A percentile compares a stretch with the other conserved stretches of the same genome.
phyloP scores from a whole-genome alignment of 2,329 filamentous ascomycete species.

The Aureobasidium subglaciale region DNA sequence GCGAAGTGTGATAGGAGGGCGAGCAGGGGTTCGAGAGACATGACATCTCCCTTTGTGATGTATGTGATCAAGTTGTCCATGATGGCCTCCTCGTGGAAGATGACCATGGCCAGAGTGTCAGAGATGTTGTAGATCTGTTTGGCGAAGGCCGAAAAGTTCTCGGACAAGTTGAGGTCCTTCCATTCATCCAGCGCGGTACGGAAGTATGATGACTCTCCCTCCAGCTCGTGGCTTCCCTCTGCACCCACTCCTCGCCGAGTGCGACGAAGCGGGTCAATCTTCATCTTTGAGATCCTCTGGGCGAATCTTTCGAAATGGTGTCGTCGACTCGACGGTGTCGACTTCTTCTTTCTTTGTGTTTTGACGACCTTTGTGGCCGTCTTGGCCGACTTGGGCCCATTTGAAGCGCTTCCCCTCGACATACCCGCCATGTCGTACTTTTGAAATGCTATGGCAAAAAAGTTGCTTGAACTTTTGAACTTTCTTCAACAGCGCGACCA shows the following conservation, averaged over 20 bases:
- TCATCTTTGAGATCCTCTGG: constrained; percentile 81
- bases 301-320: constrained; percentile 91
- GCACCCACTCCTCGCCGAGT: constrained; percentile 48
- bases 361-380: constrained; percentile 36
- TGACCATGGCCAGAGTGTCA: constrained; percentile 84
- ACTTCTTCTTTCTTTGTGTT: constrained; percentile 54
- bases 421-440: constrained; percentile 35
- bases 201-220: constrained; percentile 79
- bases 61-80: constrained; percentile 69
- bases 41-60: constrained; percentile 68
- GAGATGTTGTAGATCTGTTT: constrained; percentile 68
- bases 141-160: constrained; percentile 69
- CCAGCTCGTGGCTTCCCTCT: constrained; percentile 63
- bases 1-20: constrained; percentile 88
- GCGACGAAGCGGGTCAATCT: constrained; percentile 86
- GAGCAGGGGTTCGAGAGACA: constrained; percentile 78
- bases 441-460: constrained; percentile 8
- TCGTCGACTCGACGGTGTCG: constrained; percentile 69
- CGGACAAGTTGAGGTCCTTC: constrained; percentile 84
- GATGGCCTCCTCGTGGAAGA: constrained; percentile 83
- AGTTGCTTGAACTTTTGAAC: neutral
- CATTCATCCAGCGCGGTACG: constrained; percentile 76
- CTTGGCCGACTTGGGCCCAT: constrained; percentile 17
- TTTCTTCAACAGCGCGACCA: neutral
- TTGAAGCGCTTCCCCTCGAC: constrained; percentile 30